Evolutionary conservation across 108 stramenopile species (phyloP).

Genomic region (Cyclostephanos tholiformis): DNA sequence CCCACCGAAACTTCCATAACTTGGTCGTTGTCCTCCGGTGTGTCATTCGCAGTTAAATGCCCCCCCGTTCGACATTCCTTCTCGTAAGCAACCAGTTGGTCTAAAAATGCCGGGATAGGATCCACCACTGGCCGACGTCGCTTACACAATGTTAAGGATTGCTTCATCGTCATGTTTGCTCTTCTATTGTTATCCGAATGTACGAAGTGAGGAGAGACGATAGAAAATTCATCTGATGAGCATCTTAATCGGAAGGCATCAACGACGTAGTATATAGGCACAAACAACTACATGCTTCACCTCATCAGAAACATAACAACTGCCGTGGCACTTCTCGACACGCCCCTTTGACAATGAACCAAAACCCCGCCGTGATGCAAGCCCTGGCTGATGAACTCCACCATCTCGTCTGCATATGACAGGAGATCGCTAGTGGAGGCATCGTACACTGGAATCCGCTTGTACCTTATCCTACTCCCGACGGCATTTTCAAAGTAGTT

Average conservation of each 20-base stretch:
- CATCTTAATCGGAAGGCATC: constrained; percentile 3
- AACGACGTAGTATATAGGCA: neutral
- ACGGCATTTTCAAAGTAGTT: constrained; percentile 70
- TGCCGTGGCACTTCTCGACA: constrained; percentile 69
- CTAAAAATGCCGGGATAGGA: constrained; percentile 74
- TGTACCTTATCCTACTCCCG: constrained; percentile 53
- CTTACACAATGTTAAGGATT: constrained; percentile 56
- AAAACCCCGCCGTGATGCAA: constrained; percentile 78
- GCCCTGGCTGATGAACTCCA: constrained; percentile 64
- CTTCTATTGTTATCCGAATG: constrained; percentile 38
- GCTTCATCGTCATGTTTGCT: constrained; percentile 50
- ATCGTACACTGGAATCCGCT: constrained; percentile 76
- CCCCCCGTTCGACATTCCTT: constrained; percentile 43
- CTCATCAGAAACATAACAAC: constrained; percentile 71
- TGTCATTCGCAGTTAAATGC: constrained; percentile 30
- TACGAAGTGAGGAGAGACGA: neutral
- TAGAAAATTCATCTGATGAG: too few species aligned
- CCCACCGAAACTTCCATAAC: neutral
- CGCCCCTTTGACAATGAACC: constrained; percentile 76
- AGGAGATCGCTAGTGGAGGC: constrained; percentile 54
- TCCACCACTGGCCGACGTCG: constrained; percentile 59
- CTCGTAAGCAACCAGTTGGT: constrained; percentile 56
- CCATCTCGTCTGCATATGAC: constrained; percentile 50
- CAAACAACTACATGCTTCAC: constrained; percentile 22
- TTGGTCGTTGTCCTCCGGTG: constrained; percentile 4